A percentile compares a stretch with the other conserved stretches of the same genome.
Conservation (phyloP, 345 rosid species). For the Lepidium didymum region DNA sequence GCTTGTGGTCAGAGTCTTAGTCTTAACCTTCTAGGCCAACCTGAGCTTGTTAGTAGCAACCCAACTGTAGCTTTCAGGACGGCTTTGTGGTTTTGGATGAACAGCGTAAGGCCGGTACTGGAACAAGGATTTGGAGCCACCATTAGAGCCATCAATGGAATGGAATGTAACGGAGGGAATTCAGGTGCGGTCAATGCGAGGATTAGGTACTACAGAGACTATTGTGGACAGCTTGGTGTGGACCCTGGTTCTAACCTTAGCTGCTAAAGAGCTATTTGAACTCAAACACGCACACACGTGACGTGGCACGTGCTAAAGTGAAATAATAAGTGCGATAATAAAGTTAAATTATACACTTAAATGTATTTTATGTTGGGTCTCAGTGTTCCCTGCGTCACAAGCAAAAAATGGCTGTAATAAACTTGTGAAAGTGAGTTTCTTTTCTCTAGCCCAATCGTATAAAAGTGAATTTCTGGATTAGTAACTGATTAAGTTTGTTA, state of each 20-base stretch:
- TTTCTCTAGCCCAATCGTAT: no score
- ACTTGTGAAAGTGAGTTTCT: no score
- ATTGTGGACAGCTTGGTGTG: constrained; percentile 35
- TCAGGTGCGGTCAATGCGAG: constrained; percentile 30
- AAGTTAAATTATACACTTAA: no score
- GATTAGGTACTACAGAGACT: constrained; percentile 28
- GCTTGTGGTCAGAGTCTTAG: constrained; percentile 32
- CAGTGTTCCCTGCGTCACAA: constrained; percentile 17
- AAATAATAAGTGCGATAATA: not conserved
- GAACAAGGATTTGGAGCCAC: constrained; percentile 50
- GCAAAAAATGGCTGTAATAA: not conserved
- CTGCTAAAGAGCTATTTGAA: constrained; percentile 16
- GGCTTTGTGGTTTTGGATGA: constrained; percentile 56
- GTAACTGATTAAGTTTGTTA: no score
- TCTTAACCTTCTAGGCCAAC: constrained; percentile 34
- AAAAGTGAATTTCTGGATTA: no score
- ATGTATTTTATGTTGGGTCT: not conserved
- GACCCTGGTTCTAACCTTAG: constrained; percentile 21
- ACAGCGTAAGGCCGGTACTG: constrained; percentile 30
- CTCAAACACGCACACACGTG: not conserved
- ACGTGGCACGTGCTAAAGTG: not conserved
- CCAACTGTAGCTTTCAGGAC: constrained; percentile 38
- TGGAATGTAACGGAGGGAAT: constrained; percentile 37
- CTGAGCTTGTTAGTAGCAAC: constrained; percentile 37
- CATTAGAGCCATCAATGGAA: constrained; percentile 36